Evolutionary conservation across 2,329 filamentous ascomycete genomes (phyloP), one percentile per base, ranked within the genome.

Genomic region (Aspergillus pseudoterreus): DNA sequence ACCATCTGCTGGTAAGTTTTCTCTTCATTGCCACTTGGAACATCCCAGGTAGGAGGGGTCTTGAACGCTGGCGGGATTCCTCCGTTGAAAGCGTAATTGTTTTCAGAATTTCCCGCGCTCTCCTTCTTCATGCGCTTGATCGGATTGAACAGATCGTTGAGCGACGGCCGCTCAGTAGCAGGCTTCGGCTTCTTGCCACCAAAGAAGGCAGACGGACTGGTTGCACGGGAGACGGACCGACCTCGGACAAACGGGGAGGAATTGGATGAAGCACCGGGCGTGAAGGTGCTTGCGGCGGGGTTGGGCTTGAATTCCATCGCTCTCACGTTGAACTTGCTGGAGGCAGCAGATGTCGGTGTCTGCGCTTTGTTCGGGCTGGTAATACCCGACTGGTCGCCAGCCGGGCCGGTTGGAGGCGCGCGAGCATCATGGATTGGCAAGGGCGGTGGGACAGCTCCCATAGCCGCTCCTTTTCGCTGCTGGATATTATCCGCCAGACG

Each of bases 21-120:
- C 57, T 95, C 88, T 41, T 82, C 78, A 57, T 90, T 87, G 17
- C 85, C 84, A 45, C 83, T 75, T 21, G 84, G 73, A 53, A 85
- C 83, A 54, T 87, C 85, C 92, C 94, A 99, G 0, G 87, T 92
- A 0, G 91, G 91, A 10, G 80, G 77, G 1, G 94, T 97, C 61
- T 90, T 86, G 70, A 87, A 96, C 4, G 92, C 85, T 24, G 87
- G 87, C 35, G 87, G 87, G 48, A 96, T 82, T n/a, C 90, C 91
- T 43, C 85, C 86, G 63, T 94, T 95, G 52, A 84, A 81, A 33
- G 84, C 79, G 77, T 86, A 91, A 56, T 87, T 84, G 60, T 81
- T 79, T 3, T 73, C 70, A 50, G 76, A 74, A 45, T 79, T 75
- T 41, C 72, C 72, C n/a, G 76, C 70, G 19, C 69, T 72, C 54